Evolutionary conservation across 2,329 filamentous ascomycete species (phyloP).

Genomic region (Penicillium sp.): DNA sequence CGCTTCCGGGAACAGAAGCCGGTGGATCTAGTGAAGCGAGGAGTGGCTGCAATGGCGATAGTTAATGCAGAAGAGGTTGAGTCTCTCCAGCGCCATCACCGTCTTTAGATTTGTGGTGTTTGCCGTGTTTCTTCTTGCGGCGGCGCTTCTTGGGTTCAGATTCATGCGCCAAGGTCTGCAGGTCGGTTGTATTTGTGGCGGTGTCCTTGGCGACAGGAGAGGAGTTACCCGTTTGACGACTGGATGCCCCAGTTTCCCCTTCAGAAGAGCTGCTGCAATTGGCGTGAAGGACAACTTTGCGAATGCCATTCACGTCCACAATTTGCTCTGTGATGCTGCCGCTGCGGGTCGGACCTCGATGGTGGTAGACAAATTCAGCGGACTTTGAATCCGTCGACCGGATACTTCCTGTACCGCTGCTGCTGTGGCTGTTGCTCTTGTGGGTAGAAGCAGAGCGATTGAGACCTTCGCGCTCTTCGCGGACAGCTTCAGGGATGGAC

Average conservation of each 20-base stretch:
- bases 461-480: constrained; percentile 37
- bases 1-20: neutral
- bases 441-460: constrained; percentile 18
- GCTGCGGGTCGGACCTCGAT: constrained; percentile 62
- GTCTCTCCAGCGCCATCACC: constrained; percentile 20
- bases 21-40: neutral
- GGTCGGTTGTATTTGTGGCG: constrained; percentile 2
- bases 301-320: constrained; percentile 72
- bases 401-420: constrained; percentile 30
- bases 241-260: constrained; percentile 25
- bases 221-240: constrained; percentile 18
- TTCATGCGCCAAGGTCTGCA: constrained; percentile 9
- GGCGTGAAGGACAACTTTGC: constrained; percentile 75
- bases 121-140: constrained; percentile 30
- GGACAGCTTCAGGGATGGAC: constrained; percentile 38
- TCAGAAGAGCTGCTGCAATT: constrained; percentile 60
- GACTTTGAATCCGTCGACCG: constrained; percentile 29
- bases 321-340: constrained; percentile 80
- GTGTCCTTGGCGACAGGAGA: constrained; percentile 10
- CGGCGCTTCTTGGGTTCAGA: constrained; percentile 23
- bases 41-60: neutral
- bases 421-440: constrained; percentile 19
- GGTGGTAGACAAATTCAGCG: constrained; percentile 35
- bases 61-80: constrained; percentile 26
- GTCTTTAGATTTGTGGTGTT: constrained; percentile 17